Evolutionary conservation across 179 eudicot species (phyloP), one percentile per base, ranked within the genome.

Genomic region (Patellifolia procumbens): DNA sequence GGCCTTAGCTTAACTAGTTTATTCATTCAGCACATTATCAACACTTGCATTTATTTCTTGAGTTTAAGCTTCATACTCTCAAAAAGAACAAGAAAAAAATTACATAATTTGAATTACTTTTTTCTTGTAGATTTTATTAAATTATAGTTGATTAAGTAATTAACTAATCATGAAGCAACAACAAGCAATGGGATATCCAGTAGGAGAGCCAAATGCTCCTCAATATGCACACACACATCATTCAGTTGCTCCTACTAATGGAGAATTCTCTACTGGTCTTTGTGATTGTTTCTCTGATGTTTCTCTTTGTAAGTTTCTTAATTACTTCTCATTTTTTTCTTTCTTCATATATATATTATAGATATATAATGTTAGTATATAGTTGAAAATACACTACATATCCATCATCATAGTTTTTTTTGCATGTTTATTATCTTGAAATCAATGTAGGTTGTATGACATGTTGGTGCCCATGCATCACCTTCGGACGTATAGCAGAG

Each of bases 401-500:
- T 15, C 15, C 2, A 19, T n/a, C 22, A 53, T 17, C n/a, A 2
- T 19, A 17, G 1, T 6, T 55, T 20, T 0, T 6, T 53, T 48
- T 12, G 2, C 16, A 12, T 4, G 3, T 48, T 12, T 0, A 10
- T 48, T 48, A 0, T 48, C 13, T 48, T 0, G 8, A 28, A 17
- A 7, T 5, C 5, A 7, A 10, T n/a, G 43, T n/a, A 63, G 68
- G 68, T 63, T 63, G 68, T 20, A 1, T 88, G 56, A 88, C 91
- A 22, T 85, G 84, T 55, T 88, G 91, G 87, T 86, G 89, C 48
- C 89, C 91, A 22, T 88, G 88, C 59, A 78, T 88, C 42, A 76
- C 87, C 5, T 88, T 88, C 58, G 89, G 91, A n/a, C 84, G 84
- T 64, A 80, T 86, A 32, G 89, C 87, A 19, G 91, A 88, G 76